phyloP scores from a whole-genome alignment of 2,329 filamentous ascomycete species.

The Aspergillus pseudotamarii region DNA sequence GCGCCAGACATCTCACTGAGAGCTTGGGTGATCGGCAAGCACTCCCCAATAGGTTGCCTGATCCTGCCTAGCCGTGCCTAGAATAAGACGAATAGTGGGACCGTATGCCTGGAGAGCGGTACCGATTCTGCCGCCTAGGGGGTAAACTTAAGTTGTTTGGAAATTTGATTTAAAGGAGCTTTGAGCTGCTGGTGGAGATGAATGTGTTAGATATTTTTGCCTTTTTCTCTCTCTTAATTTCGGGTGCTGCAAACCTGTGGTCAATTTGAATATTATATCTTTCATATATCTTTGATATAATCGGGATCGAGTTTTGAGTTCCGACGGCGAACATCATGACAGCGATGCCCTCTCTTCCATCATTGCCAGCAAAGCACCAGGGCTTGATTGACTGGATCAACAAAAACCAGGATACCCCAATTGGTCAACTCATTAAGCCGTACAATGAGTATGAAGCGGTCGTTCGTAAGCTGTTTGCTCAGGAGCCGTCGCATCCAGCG shows the following conservation, averaged over 20 bases:
- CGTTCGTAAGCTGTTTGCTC: conserved; percentile 42
- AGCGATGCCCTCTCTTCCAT: conserved; percentile 23
- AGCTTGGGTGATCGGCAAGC: not conserved
- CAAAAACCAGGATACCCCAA: conserved; percentile 27
- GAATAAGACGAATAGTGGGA: not conserved
- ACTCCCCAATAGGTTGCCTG: conserved; percentile 2
- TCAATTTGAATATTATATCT: not conserved
- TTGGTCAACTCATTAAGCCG: conserved; percentile 34
- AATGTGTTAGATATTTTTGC: not conserved
- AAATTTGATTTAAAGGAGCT: not conserved
- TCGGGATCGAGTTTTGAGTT: not conserved
- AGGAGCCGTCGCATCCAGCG: conserved; percentile 37
- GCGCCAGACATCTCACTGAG: not conserved
- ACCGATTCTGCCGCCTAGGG: not conserved
- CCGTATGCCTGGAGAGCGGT: not conserved
- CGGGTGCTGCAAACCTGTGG: not conserved
- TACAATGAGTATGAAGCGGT: conserved; percentile 42
- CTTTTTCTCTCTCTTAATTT: not conserved
- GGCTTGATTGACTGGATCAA: conserved; percentile 32
- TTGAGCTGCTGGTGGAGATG: not conserved
- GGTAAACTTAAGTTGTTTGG: not conserved
- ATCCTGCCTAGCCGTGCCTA: conserved; percentile 6
- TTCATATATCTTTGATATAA: not conserved
- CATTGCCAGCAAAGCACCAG: conserved; percentile 31
- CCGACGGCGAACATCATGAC: conserved; percentile 7